Conservation (phyloP, 352 stramenopile species). For the Saprolegnia diclina region DNA sequence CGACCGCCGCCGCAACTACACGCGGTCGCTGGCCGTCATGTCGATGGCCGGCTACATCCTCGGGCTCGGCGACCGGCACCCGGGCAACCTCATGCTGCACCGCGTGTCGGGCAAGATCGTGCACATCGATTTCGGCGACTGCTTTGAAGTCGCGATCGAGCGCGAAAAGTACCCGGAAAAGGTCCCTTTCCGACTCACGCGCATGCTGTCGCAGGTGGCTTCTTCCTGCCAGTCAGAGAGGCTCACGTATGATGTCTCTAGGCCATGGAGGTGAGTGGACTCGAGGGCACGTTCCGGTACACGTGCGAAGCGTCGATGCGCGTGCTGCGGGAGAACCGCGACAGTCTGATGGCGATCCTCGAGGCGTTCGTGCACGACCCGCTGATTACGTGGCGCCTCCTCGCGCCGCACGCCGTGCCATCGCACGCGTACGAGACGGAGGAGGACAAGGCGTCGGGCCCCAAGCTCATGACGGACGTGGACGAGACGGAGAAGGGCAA, state of each 20-base stretch:
- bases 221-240: no score
- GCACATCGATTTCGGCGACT: constrained; percentile 98
- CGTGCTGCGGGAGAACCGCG: constrained; percentile 97
- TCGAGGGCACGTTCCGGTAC: constrained; percentile 99
- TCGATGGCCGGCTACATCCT: constrained; percentile 99
- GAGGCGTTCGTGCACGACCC: constrained; percentile 99
- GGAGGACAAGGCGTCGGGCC: constrained; percentile 27
- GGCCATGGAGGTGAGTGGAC: constrained; percentile 99
- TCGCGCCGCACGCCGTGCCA: constrained; percentile 80
- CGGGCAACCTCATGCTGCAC: constrained; percentile 99
- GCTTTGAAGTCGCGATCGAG: constrained; percentile 99
- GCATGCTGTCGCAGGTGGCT: constrained; percentile 93
- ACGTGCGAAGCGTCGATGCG: constrained; percentile 98
- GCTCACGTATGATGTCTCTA: no score
- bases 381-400: constrained; percentile 97
- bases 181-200: constrained; percentile 99
- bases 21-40: constrained; percentile 98
- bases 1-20: constrained; percentile 97
- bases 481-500: constrained; percentile 29
- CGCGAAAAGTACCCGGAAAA: constrained; percentile 99
- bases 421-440: constrained; percentile 49
- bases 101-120: constrained; percentile 98
- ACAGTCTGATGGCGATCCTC: constrained; percentile 99
- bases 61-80: constrained; percentile 98
- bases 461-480: constrained; percentile 15